Percentiles rank a stretch among this genome's conserved stretches.
These are phyloP conservation scores for Fusarium agapanthi DNA, from an alignment of 2,329 filamentous ascomycete species.

Conservation along the genomic window DNA sequence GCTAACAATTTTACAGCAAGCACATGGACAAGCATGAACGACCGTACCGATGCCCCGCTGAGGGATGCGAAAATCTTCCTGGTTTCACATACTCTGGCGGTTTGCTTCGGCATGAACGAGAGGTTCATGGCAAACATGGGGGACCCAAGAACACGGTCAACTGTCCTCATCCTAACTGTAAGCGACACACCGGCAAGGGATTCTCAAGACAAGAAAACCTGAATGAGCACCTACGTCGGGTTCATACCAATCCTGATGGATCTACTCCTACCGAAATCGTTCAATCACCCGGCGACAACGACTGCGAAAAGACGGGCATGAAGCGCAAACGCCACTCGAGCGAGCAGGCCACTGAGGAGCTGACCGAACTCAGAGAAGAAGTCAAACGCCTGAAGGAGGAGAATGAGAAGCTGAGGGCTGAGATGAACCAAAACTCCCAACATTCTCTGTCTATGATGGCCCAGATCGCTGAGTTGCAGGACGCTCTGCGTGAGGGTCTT, in stretches of 20 bases:
- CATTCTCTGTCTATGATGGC: slow-evolving; percentile 59
- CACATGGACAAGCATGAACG: slow-evolving; percentile 99
- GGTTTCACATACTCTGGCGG: slow-evolving; percentile 97
- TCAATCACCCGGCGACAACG: slow-evolving; percentile 56
- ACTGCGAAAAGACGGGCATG: slow-evolving; percentile 54
- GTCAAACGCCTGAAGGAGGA: slow-evolving; percentile 73
- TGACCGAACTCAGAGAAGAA: slow-evolving; percentile 69
- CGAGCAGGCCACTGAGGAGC: slow-evolving; percentile 50
- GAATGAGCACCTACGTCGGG: slow-evolving; percentile 89
- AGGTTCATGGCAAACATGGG: slow-evolving; percentile 91
- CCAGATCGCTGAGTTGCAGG: slow-evolving; percentile 58
- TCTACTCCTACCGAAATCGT: slow-evolving; percentile 47
- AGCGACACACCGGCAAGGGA: slow-evolving; percentile 85
- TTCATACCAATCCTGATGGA: slow-evolving; percentile 70
- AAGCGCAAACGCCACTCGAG: slow-evolving; percentile 59
- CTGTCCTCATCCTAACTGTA: slow-evolving; percentile 88
- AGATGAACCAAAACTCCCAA: slow-evolving; percentile 59
- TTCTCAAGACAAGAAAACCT: slow-evolving; percentile 95
- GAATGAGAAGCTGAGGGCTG: slow-evolving; percentile 65
- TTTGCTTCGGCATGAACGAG: slow-evolving; percentile 86
- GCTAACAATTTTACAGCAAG: slow-evolving; percentile 67
- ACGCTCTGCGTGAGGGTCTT: slow-evolving; percentile 51
- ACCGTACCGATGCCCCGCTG: slow-evolving; percentile 84
- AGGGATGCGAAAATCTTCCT: slow-evolving; percentile 88
- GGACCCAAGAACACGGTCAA: slow-evolving; percentile 87